Base-by-base conservation (phyloP, 495 filamentous ascomycete genomes). In the Letharia columbiana region DNA sequence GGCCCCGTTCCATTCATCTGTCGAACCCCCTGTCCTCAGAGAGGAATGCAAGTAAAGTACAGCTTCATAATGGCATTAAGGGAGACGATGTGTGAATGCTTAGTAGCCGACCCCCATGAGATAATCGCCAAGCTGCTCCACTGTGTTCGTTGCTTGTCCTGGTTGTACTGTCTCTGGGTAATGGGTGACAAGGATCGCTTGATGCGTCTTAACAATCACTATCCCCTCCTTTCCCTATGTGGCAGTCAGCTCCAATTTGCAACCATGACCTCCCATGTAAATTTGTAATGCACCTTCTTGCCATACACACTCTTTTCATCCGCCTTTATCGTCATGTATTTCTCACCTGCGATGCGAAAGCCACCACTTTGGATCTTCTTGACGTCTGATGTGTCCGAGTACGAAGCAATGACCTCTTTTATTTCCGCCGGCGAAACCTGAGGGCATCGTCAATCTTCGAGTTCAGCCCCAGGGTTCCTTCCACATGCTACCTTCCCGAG, bases 161-260 rank as follows among this genome's bases (percentile, higher is more conserved):
- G 87, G 87, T 71, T 86, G 80, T 52, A 83, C 77, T 49, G 69
- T 75, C 74, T 95, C 91, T 71, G 81, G 81, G 82, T 96, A 88
- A 80, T 96, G 91, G 70, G 83, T 88, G 75, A 98, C 77, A 73
- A 98, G 85, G 73, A 96, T 83, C 71, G 91, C 89, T 77, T 92
- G 88, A 62, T 77, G 85, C 69, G 92, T 92, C 81, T 91, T 92
- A 74, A 87, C 86, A 70, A 91, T 82, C 72, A 87, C 77, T 70
- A 94, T 76, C 66, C 94, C 94, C 70, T 86, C 85, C 78, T 87
- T 90, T 70, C 89, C 91, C 92, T 98, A 68, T 13, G 67, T 18
- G 31, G 37, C 18, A 39, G 15, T 59, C 40, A 49, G 28, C 44
- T 70, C 61, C 47, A 65, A 50, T 8, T 45, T 23, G 28, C 31